Evolutionary conservation across 495 filamentous ascomycete species (phyloP), one percentile per base, ranked within the genome.

Genomic region (Rusavskia elegans): DNA sequence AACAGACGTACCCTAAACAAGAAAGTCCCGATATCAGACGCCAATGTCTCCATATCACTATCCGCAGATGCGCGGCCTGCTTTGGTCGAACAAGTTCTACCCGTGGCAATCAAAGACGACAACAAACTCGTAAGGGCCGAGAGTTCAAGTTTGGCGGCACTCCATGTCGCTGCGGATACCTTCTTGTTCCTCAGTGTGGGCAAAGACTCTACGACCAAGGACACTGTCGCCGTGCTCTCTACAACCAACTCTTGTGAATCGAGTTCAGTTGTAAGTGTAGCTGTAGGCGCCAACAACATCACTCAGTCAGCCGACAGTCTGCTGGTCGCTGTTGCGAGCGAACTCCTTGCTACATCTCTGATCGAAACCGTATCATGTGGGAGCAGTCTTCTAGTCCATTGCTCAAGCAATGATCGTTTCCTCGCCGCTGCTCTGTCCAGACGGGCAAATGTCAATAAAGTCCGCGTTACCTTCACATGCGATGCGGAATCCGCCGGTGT

Each of bases 321-420:
- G 21, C 45, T 48, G 9, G 13, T 29, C n/a, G 20, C 23, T 8
- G 20, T 35, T 48, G 20, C 45, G 0, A 48, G 45, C 20, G 45
- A 48, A 17, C 45, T 48, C n/a, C 45, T 48, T 8, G 45, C 45
- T 10, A 14, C n/a, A 14, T 44, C 48, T 20, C 35, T 55, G 9
- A 5, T 52, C 17, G 14, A 54, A 17, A 7, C 11, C 3, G 2
- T 54, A 41, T 16, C 45, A 39, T 5, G n/a, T n/a, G 45, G 14
- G 27, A 54, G 52, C 52, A 32, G 32, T 19, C 21, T 55, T 6
- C 49, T 55, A 10, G 53, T 55, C 11, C 49, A 52, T 19, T 45
- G 53, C 20, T 54, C 45, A 16, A 19, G 16, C 45, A 40, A 49
- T 10, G 45, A 54, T 41, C 52, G 52, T 41, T 42, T 54, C 45